phyloP scores from a whole-genome alignment of 78 protist genomes.

The Dictyostelium firmibasis region DNA sequence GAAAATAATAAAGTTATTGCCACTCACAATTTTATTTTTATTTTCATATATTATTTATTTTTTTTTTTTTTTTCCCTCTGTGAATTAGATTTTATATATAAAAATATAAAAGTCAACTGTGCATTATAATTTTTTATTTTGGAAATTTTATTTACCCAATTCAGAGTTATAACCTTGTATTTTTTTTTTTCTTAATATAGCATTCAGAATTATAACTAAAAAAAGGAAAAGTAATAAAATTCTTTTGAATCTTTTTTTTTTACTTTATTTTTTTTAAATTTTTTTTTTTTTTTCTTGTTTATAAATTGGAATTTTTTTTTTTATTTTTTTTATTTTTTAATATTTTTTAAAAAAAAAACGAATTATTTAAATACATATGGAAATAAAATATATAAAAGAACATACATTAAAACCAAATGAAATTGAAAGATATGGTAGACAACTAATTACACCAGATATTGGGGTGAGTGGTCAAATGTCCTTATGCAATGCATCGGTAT shows the following conservation, averaged over 20 bases:
- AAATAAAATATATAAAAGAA: not conserved
- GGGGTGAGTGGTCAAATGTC: constrained; percentile 77
- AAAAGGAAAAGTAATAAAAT: too few relatives aligned
- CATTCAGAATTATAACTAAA: too few relatives aligned
- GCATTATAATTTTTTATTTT: too few relatives aligned
- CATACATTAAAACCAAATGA: constrained; percentile 69
- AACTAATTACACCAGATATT: constrained; percentile 81
- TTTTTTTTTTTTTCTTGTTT: not conserved
- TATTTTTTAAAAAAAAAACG: not conserved
- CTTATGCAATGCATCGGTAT: constrained; percentile 52
- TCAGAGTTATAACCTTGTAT: too few relatives aligned
- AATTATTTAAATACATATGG: not conserved
- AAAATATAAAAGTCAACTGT: too few relatives aligned
- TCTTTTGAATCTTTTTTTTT: too few relatives aligned
- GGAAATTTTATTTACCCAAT: too few relatives aligned
- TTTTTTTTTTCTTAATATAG: too few relatives aligned
- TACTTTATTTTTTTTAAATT: not conserved
- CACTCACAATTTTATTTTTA: not conserved
- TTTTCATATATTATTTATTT: too few relatives aligned
- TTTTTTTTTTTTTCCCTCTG: not conserved
- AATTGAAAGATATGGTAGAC: constrained; percentile 85
- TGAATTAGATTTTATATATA: too few relatives aligned
- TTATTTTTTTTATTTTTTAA: not conserved
- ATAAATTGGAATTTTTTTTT: too few relatives aligned
- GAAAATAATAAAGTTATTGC: too few relatives aligned